A percentile compares a stretch with the other conserved stretches of the same genome.
These are phyloP conservation scores for Fusarium zealandicum DNA, from an alignment of 2,329 filamentous ascomycete species.

Conservation along the genomic window DNA sequence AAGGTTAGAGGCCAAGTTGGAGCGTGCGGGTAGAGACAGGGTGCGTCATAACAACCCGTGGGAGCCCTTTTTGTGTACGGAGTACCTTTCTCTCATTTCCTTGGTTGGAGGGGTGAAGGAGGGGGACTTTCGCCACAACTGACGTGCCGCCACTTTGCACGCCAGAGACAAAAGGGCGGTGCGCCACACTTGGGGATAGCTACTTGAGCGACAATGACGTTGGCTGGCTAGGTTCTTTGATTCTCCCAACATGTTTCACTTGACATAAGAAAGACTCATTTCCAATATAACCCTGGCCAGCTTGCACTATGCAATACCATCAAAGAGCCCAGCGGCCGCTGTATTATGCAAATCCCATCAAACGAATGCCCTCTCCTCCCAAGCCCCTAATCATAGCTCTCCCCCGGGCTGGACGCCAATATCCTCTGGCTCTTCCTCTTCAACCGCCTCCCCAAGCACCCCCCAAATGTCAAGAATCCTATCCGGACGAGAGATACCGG, in stretches of 20 bases:
- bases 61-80: slow-evolving; percentile 34
- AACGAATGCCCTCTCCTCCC: neutral
- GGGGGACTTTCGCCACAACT: slow-evolving; percentile 37
- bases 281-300: no score
- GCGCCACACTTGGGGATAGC: slow-evolving; percentile 4
- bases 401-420: slow-evolving; percentile 19
- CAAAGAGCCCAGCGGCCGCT: neutral
- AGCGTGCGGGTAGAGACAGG: slow-evolving; percentile 13
- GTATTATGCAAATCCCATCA: neutral
- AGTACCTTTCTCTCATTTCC: slow-evolving; percentile 24
- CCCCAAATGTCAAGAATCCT: neutral
- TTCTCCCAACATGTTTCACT: no score
- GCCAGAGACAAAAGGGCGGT: neutral
- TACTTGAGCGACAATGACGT: slow-evolving; percentile 10
- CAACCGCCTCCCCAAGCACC: neutral
- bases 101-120: slow-evolving; percentile 41
- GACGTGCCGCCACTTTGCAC: slow-evolving; percentile 17
- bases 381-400: slow-evolving; percentile 20
- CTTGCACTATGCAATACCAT: neutral
- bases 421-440: slow-evolving; percentile 6
- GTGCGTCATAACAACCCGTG: slow-evolving; percentile 41
- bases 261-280: no score
- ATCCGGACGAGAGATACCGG: slow-evolving; percentile 35
- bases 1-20: slow-evolving; percentile 15
- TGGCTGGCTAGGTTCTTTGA: no score